These are phyloP conservation scores for Mediolabrus comicus DNA, from an alignment of 108 stramenopile species.

Conservation along the genomic window DNA sequence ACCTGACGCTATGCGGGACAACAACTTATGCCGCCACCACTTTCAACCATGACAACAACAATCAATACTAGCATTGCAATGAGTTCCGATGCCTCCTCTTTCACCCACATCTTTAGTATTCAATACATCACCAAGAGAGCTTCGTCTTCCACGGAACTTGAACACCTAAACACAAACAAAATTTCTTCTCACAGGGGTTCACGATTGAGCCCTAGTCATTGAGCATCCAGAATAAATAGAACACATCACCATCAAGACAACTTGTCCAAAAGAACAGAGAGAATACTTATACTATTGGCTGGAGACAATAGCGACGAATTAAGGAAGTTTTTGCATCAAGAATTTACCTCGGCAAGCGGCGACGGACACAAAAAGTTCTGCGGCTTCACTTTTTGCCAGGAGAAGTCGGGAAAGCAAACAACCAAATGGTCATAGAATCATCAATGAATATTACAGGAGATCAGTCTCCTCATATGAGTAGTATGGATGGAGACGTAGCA, in stretches of 20 bases:
- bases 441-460: not conserved
- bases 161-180: no score
- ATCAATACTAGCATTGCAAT: not conserved
- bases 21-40: not conserved
- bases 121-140: no score
- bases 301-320: no score
- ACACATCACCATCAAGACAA: no score
- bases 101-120: no score
- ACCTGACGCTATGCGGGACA: not conserved
- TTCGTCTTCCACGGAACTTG: no score
- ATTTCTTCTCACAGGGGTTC: no score
- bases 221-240: no score
- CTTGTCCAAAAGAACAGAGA: no score
- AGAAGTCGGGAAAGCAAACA: not conserved
- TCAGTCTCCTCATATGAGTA: slow-evolving; percentile 44
- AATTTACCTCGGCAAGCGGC: not conserved
- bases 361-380: not conserved
- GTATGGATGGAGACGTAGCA: slow-evolving; percentile 26
- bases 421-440: not conserved
- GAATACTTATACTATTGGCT: no score
- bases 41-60: not conserved
- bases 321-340: no score
- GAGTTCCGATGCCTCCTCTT: not conserved
- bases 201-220: no score
- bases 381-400: not conserved